Evolutionary conservation across 2,329 filamentous ascomycete species (phyloP), one percentile per base, ranked within the genome.

Genomic region (Leptographium procerum): DNA sequence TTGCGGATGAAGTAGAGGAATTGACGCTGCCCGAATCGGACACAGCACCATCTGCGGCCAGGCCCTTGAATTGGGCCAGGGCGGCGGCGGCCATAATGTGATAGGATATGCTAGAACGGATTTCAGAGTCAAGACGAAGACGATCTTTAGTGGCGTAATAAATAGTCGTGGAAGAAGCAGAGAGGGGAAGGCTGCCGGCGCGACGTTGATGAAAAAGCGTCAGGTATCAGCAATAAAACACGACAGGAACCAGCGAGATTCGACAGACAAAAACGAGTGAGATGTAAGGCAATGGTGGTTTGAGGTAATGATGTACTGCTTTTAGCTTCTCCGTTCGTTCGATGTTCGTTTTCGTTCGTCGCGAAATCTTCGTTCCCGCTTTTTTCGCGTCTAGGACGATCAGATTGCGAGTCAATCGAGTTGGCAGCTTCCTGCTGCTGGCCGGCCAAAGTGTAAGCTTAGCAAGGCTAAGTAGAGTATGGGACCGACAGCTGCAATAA

Each of bases 1-100:
- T 85, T 59, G 65, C 66, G 43, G 69, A 66, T 16, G 65, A 55
- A 19, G 56, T 51, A 7, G 33, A 64, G 31, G 65, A 66, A 64
- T 65, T 66, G 60, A 66, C 60, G 29, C 31, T 65, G 62, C 53
- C 65, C 64, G 57, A 66, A 66, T 55, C 54, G 22, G 60, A 65
- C 66, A 58, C 65, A 63, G 66, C 62, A 64, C 61, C 61, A 62
- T 62, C 59, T 60, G 64, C 62, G 63, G 60, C 40, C 61, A 63
- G 59, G 64, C 69, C 69, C 64, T 70, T 71, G 59, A 64, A 64
- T 57, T 66, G 68, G 58, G 65, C 62, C 52, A 63, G 61, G 53
- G 62, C 63, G 59, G 68, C 64, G 60, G 66, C 66, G 55, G 70
- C 69, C 70, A 71, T 72, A 59, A 51, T 62, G 11, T 2, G 26